A percentile compares a stretch with the other conserved stretches of the same genome.
phyloP scores from a whole-genome alignment of 148 eudicot species.

The Amaranthus hypochondriacus region DNA sequence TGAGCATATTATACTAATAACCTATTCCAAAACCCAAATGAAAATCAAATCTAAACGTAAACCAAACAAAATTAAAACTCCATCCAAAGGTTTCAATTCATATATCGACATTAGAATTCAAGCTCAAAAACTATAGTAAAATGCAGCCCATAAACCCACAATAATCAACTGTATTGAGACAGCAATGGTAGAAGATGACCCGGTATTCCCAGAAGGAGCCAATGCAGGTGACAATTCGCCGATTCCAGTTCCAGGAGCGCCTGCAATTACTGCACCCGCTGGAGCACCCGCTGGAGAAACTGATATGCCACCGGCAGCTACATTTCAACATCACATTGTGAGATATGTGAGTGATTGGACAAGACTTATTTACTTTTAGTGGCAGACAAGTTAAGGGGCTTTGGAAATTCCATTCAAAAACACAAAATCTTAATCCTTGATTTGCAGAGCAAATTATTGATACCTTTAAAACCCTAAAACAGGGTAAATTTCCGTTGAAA shows the following conservation, averaged over 20 bases:
- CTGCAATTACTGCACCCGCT: not conserved
- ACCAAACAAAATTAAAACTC: no score
- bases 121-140: constrained; percentile 14
- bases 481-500: no score
- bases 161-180: constrained; percentile 9
- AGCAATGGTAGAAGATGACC: constrained; percentile 2
- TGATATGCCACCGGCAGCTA: constrained; percentile 2
- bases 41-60: no score
- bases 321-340: not conserved
- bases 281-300: constrained; percentile 26
- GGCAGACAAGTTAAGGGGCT: not conserved
- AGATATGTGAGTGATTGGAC: not conserved
- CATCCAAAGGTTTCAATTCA: not conserved
- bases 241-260: constrained; percentile 14
- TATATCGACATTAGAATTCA: not conserved
- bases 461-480: not conserved
- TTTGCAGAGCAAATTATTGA: not conserved
- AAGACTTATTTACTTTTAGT: no score
- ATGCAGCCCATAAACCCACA: constrained; percentile 15
- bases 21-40: no score
- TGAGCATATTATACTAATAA: no score
- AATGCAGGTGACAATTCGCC: constrained; percentile 13
- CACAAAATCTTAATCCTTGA: not conserved
- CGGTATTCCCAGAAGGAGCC: constrained; percentile 13
- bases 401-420: not conserved